phyloP scores from a whole-genome alignment of 148 eudicot genomes.

The Camellia granthamiana region DNA sequence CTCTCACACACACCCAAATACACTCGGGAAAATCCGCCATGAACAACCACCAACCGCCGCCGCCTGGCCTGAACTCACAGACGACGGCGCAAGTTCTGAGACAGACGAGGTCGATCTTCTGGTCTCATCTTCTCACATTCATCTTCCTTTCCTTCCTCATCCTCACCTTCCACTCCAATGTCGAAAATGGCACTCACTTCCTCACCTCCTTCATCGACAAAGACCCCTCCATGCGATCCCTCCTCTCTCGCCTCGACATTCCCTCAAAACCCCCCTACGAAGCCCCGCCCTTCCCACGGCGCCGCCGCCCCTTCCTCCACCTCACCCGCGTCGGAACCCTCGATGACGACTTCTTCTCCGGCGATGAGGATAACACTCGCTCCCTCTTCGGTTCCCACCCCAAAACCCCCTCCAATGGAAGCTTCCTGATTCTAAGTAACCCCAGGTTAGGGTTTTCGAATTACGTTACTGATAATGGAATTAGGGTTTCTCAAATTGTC shows the following conservation, averaged over 20 bases:
- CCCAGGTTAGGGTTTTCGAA: constrained; percentile 44
- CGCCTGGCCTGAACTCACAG: constrained; percentile 27
- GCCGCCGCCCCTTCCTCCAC: constrained; percentile 78
- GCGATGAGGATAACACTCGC: constrained; percentile 54
- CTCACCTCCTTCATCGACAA: constrained; percentile 62
- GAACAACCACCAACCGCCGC: constrained; percentile 31
- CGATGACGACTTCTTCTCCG: constrained; percentile 91
- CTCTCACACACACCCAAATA: neutral
- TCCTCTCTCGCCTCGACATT: constrained; percentile 60
- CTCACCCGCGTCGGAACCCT: constrained; percentile 86
- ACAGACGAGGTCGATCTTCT: constrained; percentile 32
- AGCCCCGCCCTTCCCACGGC: constrained; percentile 21
- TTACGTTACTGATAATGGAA: constrained; percentile 36
- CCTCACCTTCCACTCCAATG: constrained; percentile 73
- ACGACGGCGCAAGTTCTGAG: constrained; percentile 45
- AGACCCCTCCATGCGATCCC: constrained; percentile 64
- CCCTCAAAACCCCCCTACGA: constrained; percentile 20
- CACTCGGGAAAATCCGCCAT: constrained; percentile 6
- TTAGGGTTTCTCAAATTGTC: constrained; percentile 32
- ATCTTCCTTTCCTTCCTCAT: constrained; percentile 56
- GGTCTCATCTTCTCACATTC: constrained; percentile 50
- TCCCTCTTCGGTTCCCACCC: constrained; percentile 31
- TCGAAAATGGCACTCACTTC: constrained; percentile 59
- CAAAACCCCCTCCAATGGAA: constrained; percentile 29
- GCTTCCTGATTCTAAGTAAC: constrained; percentile 26